phyloP scores from a whole-genome alignment of 768 basidiomycete species.

The Lactarius quietus region DNA sequence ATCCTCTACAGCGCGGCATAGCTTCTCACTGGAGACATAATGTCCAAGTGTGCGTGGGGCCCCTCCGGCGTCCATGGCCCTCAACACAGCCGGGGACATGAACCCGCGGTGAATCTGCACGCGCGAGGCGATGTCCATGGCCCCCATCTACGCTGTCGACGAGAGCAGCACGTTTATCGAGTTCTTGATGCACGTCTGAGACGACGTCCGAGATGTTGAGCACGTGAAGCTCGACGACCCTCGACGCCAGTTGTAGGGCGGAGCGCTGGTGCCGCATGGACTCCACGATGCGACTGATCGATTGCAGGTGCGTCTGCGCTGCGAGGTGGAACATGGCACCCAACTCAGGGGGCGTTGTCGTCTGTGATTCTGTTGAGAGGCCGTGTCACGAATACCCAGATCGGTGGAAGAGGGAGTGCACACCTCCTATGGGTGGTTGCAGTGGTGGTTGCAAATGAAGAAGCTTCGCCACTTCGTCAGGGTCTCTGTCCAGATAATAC shows the following conservation, averaged over 20 bases:
- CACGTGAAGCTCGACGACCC: slow-evolving; percentile 64
- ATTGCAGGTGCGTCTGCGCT: slow-evolving; percentile 59
- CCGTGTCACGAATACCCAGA: background rate
- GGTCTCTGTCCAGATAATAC: slow-evolving; percentile 63
- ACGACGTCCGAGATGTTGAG: slow-evolving; percentile 66
- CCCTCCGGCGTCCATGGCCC: slow-evolving; percentile 66
- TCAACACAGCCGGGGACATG: slow-evolving; percentile 58
- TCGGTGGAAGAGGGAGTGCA: slow-evolving; percentile 20
- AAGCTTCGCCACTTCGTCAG: slow-evolving; percentile 58
- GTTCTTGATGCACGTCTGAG: slow-evolving; percentile 51
- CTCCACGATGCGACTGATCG: slow-evolving; percentile 47
- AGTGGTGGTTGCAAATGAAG: slow-evolving; percentile 55
- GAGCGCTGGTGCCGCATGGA: slow-evolving; percentile 63
- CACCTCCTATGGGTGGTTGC: slow-evolving; percentile 69
- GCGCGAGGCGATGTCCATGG: slow-evolving; percentile 62
- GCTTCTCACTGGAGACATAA: slow-evolving; percentile 72
- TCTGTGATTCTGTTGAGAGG: slow-evolving; percentile 45
- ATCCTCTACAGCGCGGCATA: slow-evolving; percentile 71
- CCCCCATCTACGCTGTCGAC: slow-evolving; percentile 63
- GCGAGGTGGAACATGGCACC: slow-evolving; percentile 58
- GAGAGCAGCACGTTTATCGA: slow-evolving; percentile 61
- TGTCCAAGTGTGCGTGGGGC: slow-evolving; percentile 66
- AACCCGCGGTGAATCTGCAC: slow-evolving; percentile 73
- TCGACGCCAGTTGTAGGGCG: slow-evolving; percentile 65
- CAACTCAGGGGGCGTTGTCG: slow-evolving; percentile 62